Evolutionary conservation across 2,329 filamentous ascomycete species (phyloP), one percentile per base, ranked within the genome.

Genomic region (Aspergillus ustus): DNA sequence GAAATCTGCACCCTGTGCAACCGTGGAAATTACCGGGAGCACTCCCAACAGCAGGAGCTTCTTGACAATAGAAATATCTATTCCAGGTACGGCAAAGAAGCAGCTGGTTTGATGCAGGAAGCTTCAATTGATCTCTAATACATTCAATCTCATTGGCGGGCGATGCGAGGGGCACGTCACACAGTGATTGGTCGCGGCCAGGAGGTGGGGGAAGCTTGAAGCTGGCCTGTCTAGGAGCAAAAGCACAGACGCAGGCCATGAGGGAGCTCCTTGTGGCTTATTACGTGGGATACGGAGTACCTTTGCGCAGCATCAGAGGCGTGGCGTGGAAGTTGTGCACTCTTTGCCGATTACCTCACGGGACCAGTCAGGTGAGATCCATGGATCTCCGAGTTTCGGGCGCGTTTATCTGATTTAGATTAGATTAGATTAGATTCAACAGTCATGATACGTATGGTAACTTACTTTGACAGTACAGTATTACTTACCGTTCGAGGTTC

Each of bases 391-490:
- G 65, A 60, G 61, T 29, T 31, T 64, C 67, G 63, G 67, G 59
- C 52, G 43, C 45, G 62, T 67, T 25, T 25, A 25, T 25, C 25
- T 25, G 25, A 25, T 25, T 25, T 25, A 25, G 25, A 70, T 70
- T 67, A 69, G 68, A 70, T 70, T 69, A 70, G 68, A 70, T 70
- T 64, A 70, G 68, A 70, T 70, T 66, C 69, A 67, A 68, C 69
- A 28, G 40, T 43, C 28, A 6, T 9, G 28, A 19, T 15, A 25
- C 28, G 28, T 46, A 20, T 48, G n/a, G 17, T 57, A n/a, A 29
- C 28, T 40, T 15, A 52, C 28, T 15, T 25, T 50, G 22, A 50
- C 34, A 50, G 8, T 28, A 50, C 46, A 9, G 11, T 15, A 8
- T 17, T 17, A 9, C 46, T 17, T 17, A 9, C 46, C 25, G 25